Base-by-base conservation (phyloP, 352 stramenopile species). In the Phytopythium vexans region DNA sequence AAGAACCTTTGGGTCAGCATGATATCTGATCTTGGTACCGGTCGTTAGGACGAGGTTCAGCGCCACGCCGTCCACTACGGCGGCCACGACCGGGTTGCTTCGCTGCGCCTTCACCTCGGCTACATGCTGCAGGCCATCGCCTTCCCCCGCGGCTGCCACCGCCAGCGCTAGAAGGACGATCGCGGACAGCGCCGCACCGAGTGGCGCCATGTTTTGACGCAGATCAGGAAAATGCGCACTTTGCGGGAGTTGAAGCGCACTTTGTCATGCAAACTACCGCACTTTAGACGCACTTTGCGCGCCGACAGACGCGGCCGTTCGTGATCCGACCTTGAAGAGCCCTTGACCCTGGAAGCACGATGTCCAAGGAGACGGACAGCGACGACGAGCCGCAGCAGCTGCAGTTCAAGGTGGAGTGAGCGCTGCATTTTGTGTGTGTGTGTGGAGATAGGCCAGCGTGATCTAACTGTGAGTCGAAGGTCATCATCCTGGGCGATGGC, bases 401-500 rank as follows among this genome's bases (percentile, higher is more conserved):
- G 47, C 87, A 96, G 59, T 96, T 89, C 63, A 96, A 96, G 68
- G 84, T 88, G 11, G 39, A 14, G 39, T 31, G 7, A 15, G 39
- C 4, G 5, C 6, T 14, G 4, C 14, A 33, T 36, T 10, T 9
- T 10, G 27, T 21, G 34, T 21, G 12, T 34, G 21, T 27, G 21
- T 27, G 36, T 11, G 11, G 39, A 14, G 39, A 43, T 27, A 15
- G 39, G 3, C 14, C 6, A 15, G 4, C 14, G 44, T 36, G 32
- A 7, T 10, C 44, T 21, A 27, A 31, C 16, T 34, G 31, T 32
- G 58, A 11, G 36, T 49, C 21, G n/a, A 38, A 98, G 86, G 83
- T 98, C 40, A 97, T 98, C 57, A 86, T 98, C 47, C 58, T 98
- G 32, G 93, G 93, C 5, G 90, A 98, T 68, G 94, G 93, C 32